Evolutionary conservation across 345 rosid genomes (phyloP).

Genomic region (Schrenkiella parvula): DNA sequence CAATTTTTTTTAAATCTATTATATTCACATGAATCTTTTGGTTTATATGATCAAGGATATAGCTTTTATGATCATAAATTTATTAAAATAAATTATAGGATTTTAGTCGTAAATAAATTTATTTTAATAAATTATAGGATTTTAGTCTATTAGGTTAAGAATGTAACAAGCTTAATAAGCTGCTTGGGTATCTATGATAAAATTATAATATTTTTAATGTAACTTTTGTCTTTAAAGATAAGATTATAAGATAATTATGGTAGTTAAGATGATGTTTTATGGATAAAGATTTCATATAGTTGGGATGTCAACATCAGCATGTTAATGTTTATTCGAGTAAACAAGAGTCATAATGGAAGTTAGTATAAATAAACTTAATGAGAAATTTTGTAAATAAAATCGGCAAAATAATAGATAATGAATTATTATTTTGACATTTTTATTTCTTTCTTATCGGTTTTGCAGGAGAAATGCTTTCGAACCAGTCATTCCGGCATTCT

Average conservation of each 20-base stretch:
- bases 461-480: constrained; percentile 36
- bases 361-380: neutral
- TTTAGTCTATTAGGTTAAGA: neutral
- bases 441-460: neutral
- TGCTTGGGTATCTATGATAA: neutral
- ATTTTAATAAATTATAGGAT: neutral
- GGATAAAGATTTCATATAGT: constrained; percentile 27
- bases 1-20: neutral
- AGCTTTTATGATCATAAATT: neutral
- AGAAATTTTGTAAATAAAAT: neutral
- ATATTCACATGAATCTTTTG: neutral
- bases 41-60: neutral
- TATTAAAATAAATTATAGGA: neutral
- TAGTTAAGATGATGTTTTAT: neutral
- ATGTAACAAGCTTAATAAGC: neutral
- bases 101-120: neutral
- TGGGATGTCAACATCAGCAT: constrained; percentile 12
- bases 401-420: neutral
- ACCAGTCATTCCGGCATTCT: constrained; percentile 43
- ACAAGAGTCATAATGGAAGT: neutral
- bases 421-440: neutral
- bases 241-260: neutral
- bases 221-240: neutral
- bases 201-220: neutral
- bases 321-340: constrained; percentile 11